Conservation (phyloP, 2,329 filamentous ascomycete species). For the Arthroderma sp. region DNA sequence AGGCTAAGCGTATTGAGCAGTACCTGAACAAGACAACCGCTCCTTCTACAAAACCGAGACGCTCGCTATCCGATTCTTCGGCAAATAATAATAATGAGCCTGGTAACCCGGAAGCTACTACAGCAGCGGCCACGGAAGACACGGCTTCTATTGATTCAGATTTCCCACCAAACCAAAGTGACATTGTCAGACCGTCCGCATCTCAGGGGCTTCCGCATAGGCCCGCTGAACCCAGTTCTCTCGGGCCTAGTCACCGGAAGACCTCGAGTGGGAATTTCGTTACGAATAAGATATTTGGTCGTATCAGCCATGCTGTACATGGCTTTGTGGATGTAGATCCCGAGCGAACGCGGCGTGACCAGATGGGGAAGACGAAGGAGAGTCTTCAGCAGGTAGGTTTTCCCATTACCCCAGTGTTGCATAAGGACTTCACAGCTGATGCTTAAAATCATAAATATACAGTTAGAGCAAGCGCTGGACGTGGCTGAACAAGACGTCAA, state of each 20-base stretch:
- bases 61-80: conserved; percentile 50
- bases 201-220: conserved; percentile 51
- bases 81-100: conserved; percentile 30
- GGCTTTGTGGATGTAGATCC: conserved; percentile 94
- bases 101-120: conserved; percentile 37
- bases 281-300: conserved; percentile 83
- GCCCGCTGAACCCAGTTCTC: conserved; percentile 22
- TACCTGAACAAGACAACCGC: conserved; percentile 55
- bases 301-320: conserved; percentile 87
- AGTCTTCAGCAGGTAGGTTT: conserved; percentile 49
- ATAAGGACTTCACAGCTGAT: not conserved
- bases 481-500: conserved; percentile 85
- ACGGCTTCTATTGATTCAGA: conserved; percentile 89
- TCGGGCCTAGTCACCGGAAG: conserved; percentile 56
- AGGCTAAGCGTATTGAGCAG: conserved; percentile 85
- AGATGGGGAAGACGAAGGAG: conserved; percentile 91
- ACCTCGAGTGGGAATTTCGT: conserved; percentile 78
- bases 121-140: conserved; percentile 53
- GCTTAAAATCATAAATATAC: conserved; percentile 13
- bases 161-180: conserved; percentile 79
- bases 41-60: conserved; percentile 42
- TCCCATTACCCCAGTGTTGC: not conserved
- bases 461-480: conserved; percentile 82
- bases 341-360: conserved; percentile 78
- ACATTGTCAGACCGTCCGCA: conserved; percentile 54